Percentiles rank a stretch among this genome's conserved stretches.
These are phyloP conservation scores for Lathyrus sativus DNA, from an alignment of 306 rosid species.

Conservation along the genomic window DNA sequence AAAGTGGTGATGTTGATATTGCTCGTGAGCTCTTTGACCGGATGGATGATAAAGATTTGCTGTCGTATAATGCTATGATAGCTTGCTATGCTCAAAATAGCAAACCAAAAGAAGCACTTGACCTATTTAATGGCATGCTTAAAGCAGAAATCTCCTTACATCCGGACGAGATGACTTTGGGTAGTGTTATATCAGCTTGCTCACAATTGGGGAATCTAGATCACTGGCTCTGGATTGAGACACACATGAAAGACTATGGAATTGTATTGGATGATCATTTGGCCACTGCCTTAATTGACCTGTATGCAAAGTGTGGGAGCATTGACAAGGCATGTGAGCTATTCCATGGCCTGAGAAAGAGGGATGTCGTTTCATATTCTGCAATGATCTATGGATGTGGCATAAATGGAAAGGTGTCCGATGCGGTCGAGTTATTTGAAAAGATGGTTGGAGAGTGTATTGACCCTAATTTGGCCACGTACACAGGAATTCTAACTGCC, in stretches of 20 bases:
- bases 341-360: constrained; percentile 55
- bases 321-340: constrained; percentile 63
- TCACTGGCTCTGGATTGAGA: constrained; percentile 55
- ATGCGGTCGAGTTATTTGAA: constrained; percentile 60
- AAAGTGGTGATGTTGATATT: constrained; percentile 59
- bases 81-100: constrained; percentile 78
- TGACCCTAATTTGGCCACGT: constrained; percentile 60
- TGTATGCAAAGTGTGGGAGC: constrained; percentile 73
- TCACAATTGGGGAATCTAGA: constrained; percentile 65
- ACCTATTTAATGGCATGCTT: constrained; percentile 61
- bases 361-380: constrained; percentile 77
- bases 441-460: constrained; percentile 59
- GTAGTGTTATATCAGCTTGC: constrained; percentile 71
- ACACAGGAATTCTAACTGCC: constrained; percentile 67
- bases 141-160: constrained; percentile 40
- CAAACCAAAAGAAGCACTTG: constrained; percentile 67
- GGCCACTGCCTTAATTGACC: constrained; percentile 71
- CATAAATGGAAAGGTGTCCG: constrained; percentile 59
- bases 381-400: constrained; percentile 86
- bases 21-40: constrained; percentile 59
- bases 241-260: constrained; percentile 50
- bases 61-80: constrained; percentile 61
- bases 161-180: constrained; percentile 72
- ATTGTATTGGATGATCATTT: constrained; percentile 75
- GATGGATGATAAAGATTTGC: constrained; percentile 54